phyloP scores from a whole-genome alignment of 495 filamentous ascomycete genomes.

The Corynascus novoguineensis region DNA sequence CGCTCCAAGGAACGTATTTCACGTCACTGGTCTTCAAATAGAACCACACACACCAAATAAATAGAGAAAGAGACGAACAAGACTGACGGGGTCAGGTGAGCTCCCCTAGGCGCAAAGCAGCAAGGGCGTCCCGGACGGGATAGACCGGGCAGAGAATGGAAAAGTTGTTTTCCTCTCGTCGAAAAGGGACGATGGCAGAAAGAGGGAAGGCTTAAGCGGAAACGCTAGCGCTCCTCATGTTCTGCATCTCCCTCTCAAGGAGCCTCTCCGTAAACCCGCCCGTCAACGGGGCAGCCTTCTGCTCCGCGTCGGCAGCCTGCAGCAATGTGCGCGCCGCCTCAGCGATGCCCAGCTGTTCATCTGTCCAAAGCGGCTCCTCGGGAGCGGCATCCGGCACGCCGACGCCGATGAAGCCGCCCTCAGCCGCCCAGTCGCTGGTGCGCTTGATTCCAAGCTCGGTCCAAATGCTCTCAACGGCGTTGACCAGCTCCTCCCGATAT shows the following conservation, averaged over 20 bases:
- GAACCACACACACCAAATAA: background rate
- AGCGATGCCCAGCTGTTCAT: slow-evolving; percentile 72
- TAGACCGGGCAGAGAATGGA: slow-evolving; percentile 6
- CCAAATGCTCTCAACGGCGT: slow-evolving; percentile 84
- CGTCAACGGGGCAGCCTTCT: background rate
- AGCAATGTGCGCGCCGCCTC: slow-evolving; percentile 33
- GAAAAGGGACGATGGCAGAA: background rate
- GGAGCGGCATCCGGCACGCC: slow-evolving; percentile 58
- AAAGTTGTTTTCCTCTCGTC: background rate
- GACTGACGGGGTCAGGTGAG: slow-evolving; percentile 13
- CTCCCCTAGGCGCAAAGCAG: slow-evolving; percentile 1
- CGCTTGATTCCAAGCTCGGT: slow-evolving; percentile 80
- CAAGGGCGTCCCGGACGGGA: background rate
- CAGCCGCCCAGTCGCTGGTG: slow-evolving; percentile 79
- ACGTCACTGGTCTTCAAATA: slow-evolving; percentile 2
- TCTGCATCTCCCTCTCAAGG: slow-evolving; percentile 22
- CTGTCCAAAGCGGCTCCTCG: slow-evolving; percentile 71
- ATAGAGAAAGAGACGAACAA: slow-evolving; percentile 3
- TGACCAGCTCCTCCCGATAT: slow-evolving; percentile 78
- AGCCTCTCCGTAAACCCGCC: slow-evolving; percentile 23
- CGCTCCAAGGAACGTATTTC: slow-evolving; percentile 18
- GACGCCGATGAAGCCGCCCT: slow-evolving; percentile 92
- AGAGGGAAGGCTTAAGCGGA: slow-evolving; percentile 16
- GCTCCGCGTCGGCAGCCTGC: slow-evolving; percentile 22
- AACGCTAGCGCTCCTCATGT: slow-evolving; percentile 16